phyloP scores from a whole-genome alignment of 768 basidiomycete species.

The Suillus variegatus region DNA sequence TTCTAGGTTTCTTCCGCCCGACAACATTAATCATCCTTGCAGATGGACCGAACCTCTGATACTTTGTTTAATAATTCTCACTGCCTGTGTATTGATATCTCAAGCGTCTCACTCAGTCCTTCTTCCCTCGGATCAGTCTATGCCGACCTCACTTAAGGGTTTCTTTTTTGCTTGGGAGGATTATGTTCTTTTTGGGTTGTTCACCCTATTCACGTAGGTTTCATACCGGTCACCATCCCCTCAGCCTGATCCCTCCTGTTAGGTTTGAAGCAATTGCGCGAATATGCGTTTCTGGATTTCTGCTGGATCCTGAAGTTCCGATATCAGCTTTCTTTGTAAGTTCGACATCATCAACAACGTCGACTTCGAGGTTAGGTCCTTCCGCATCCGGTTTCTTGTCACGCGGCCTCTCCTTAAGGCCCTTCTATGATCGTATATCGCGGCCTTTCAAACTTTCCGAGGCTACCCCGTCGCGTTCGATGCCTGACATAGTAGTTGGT shows the following conservation, averaged over 20 bases:
- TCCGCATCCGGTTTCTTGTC: constrained; percentile 37
- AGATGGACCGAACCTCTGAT: constrained; percentile 90
- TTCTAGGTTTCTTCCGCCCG: constrained; percentile 6
- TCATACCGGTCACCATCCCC: background rate
- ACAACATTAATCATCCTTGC: constrained; percentile 5
- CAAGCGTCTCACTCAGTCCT: constrained; percentile 71
- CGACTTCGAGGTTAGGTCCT: constrained; percentile 26
- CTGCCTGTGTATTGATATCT: constrained; percentile 79
- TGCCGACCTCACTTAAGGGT: constrained; percentile 51
- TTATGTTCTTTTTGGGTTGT: constrained; percentile 78
- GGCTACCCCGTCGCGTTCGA: constrained; percentile 19
- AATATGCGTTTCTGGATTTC: constrained; percentile 85
- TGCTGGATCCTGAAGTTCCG: constrained; percentile 80
- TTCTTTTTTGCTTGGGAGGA: constrained; percentile 94
- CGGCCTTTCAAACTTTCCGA: constrained; percentile 55
- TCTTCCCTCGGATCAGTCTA: constrained; percentile 43
- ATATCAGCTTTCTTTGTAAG: constrained; percentile 49
- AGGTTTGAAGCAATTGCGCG: constrained; percentile 87
- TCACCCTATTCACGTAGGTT: constrained; percentile 83
- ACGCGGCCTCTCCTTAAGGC: constrained; percentile 45
- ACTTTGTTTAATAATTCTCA: constrained; percentile 78
- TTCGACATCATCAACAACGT: constrained; percentile 32
- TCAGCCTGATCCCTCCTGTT: constrained; percentile 9
- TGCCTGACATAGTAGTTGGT: background rate
- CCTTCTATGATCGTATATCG: constrained; percentile 46